Conservation (phyloP, 2,329 filamentous ascomycete genomes). For the Neonectria punicea region DNA sequence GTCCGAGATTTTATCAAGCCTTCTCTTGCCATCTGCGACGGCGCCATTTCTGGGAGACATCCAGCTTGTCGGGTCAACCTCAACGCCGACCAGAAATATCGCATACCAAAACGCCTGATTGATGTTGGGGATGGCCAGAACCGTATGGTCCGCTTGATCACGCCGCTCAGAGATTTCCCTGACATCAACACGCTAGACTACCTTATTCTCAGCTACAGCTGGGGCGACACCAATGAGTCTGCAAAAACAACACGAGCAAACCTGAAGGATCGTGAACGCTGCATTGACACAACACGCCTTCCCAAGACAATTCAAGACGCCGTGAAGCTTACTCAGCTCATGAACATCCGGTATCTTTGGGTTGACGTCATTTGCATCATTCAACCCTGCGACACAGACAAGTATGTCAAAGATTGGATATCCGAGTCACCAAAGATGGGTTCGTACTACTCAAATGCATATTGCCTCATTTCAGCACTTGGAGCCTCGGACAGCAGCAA, state of each 20-base stretch:
- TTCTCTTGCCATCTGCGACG: not conserved
- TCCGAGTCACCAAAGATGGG: conserved; percentile 18
- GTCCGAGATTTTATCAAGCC: too few species aligned
- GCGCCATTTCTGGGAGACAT: too few species aligned
- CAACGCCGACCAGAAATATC: not conserved
- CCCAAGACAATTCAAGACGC: not conserved
- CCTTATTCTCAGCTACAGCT: conserved; percentile 7
- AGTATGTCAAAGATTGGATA: conserved; percentile 14
- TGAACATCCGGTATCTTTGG: not conserved
- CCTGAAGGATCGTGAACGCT: not conserved
- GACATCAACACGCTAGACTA: not conserved
- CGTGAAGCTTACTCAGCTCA: not conserved
- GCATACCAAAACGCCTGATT: not conserved
- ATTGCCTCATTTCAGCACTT: conserved; percentile 20
- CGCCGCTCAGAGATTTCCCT: too few species aligned
- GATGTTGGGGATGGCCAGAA: not conserved
- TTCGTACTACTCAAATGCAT: conserved; percentile 18
- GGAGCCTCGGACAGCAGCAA: conserved; percentile 13
- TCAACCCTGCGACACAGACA: not conserved
- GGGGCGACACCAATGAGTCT: not conserved
- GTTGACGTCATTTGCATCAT: not conserved
- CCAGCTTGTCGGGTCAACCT: too few species aligned
- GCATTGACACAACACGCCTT: not conserved
- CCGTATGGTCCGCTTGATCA: too few species aligned
- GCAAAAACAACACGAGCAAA: not conserved